These are phyloP conservation scores for Brassica balearica DNA, from an alignment of 441 rosid species.

Conservation along the genomic window DNA sequence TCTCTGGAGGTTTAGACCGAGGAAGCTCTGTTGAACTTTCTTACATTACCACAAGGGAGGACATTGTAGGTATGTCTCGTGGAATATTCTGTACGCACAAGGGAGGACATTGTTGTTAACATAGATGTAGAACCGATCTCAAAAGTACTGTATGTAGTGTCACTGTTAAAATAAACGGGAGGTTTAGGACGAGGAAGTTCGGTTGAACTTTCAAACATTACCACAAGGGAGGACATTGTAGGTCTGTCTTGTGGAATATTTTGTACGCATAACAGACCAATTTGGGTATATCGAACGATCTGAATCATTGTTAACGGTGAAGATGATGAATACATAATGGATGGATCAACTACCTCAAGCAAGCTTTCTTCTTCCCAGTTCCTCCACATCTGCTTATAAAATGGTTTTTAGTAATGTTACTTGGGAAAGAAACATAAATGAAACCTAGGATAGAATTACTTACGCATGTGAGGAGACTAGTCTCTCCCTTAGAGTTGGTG, in stretches of 20 bases:
- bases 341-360: constrained; percentile 54
- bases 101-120: constrained; percentile 5
- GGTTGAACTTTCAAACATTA: constrained; percentile 65
- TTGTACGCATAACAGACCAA: constrained; percentile 69
- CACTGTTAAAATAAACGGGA: constrained; percentile 44
- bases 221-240: constrained; percentile 55
- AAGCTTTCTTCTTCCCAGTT: constrained; percentile 60
- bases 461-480: constrained; percentile 62
- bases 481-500: constrained; percentile 45
- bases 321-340: constrained; percentile 41
- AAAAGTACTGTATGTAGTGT: neutral
- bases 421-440: neutral
- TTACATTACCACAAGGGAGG: constrained; percentile 58
- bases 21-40: constrained; percentile 58
- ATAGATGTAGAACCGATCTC: neutral
- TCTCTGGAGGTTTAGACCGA: constrained; percentile 58
- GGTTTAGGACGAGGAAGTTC: constrained; percentile 60
- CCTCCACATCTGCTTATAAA: constrained; percentile 59
- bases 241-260: constrained; percentile 68
- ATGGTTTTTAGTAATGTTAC: neutral
- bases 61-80: constrained; percentile 66
- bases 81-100: constrained; percentile 67
- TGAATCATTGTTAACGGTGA: constrained; percentile 44
- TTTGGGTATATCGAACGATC: constrained; percentile 58
- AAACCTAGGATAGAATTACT: constrained; percentile 27